These are phyloP conservation scores for Boeremia lycopersici DNA, from an alignment of 2,329 filamentous ascomycete species.

Conservation along the genomic window DNA sequence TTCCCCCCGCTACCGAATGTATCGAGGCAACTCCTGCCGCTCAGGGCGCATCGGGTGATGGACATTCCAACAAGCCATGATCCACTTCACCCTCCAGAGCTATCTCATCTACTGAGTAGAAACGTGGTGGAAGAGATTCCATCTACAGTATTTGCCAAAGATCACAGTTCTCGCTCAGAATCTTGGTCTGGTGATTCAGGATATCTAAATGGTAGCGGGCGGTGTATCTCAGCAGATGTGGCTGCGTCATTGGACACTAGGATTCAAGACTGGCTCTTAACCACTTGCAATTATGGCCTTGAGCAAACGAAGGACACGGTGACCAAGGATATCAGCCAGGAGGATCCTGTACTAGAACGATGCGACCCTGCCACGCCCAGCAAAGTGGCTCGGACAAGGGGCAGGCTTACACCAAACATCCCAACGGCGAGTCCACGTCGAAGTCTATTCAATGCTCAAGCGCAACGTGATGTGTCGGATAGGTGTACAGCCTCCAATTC, in stretches of 20 bases:
- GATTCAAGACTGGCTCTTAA: conserved; percentile 27
- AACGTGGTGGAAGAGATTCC: neutral
- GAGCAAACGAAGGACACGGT: neutral
- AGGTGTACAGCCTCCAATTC: neutral
- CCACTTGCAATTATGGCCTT: neutral
- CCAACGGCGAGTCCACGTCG: neutral
- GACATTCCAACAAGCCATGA: neutral
- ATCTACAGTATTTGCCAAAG: neutral
- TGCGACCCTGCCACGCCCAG: neutral
- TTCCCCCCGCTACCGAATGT: conserved; percentile 37
- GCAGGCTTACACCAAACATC: neutral
- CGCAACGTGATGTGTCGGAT: neutral
- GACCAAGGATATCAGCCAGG: no score
- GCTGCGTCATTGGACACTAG: conserved; percentile 9
- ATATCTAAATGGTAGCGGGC: conserved; percentile 22
- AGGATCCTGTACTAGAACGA: neutral
- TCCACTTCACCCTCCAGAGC: neutral
- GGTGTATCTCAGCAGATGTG: neutral
- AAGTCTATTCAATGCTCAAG: neutral
- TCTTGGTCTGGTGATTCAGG: conserved; percentile 40
- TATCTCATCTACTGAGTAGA: neutral
- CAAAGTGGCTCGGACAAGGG: no score
- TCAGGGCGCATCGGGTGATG: neutral
- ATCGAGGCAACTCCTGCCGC: conserved; percentile 20
- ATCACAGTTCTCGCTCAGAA: conserved; percentile 9